A percentile compares a stretch with the other conserved stretches of the same genome.
Conservation (phyloP, 768 basidiomycete species). For the Boletus edulis region DNA sequence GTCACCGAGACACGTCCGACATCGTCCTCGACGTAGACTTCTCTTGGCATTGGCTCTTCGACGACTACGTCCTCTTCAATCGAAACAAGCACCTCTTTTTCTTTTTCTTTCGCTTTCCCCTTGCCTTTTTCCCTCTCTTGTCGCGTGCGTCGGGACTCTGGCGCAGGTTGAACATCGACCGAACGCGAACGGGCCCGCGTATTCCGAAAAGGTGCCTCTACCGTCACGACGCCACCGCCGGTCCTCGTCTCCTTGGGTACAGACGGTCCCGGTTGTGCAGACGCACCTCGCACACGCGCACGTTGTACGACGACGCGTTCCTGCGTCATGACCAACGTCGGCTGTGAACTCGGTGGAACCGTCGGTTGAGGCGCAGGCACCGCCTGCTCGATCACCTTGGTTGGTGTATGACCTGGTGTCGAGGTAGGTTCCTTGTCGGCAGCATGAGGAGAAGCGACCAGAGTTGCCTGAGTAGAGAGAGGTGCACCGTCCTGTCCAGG, state of each 20-base stretch:
- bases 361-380: not conserved
- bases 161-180: not conserved
- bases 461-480: conserved; percentile 24
- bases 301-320: conserved; percentile 1
- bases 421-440: not conserved
- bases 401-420: not conserved
- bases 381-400: not conserved
- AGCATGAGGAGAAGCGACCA: conserved; percentile 20
- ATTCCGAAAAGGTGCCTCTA: conserved; percentile 15
- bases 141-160: not conserved
- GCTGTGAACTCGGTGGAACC: conserved; percentile 9
- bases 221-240: not conserved
- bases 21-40: not conserved
- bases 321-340: conserved; percentile 1
- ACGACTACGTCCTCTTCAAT: conserved; percentile 7
- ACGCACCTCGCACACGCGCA: conserved; percentile 7
- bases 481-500: conserved; percentile 7
- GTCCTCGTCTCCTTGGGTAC: not conserved
- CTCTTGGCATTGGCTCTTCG: not conserved
- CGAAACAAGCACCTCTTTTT: not conserved
- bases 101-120: not conserved
- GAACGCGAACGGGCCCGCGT: conserved; percentile 25
- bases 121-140: not conserved
- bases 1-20: not conserved
- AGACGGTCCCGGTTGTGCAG: conserved; percentile 15